Base-by-base conservation (phyloP, 2,329 filamentous ascomycete genomes). In the Paramyrothecium roridum region DNA sequence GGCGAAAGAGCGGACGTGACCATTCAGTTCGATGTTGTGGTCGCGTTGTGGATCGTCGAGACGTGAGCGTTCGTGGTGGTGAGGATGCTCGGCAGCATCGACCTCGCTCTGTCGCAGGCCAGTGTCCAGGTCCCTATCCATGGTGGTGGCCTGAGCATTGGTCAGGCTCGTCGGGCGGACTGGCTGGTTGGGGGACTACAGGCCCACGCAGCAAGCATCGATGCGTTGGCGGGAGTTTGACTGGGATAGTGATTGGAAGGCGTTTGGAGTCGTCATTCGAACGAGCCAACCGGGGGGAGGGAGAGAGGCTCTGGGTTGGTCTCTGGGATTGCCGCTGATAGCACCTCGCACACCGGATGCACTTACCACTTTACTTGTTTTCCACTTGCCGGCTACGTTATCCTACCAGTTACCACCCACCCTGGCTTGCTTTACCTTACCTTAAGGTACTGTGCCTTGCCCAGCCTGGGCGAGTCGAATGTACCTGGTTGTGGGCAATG, bases 191-290 rank as follows among this genome's bases (percentile, higher is more conserved):
- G 69, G 67, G 70, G 66, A 67, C 69, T 68, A 71, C 61, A 72
- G 67, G 72, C 69, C 71, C 73, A 76, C 74, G 74, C 73, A 76
- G 68, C 67, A 67, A 69, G 72, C 74, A 77, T 78, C 70, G 76
- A 77, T 76, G 74, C 72, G 76, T 73, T 77, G 76, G 74, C 73
- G 64, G 62, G 49, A 50, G 52, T 30, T 49, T 54, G 55, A 57
- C 52, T 54, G 48, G 47, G 57, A 51, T 49, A 40, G 52, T 57
- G 57, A 59, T 59, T 59, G 57, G 57, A 57, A 57, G 55, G 40
- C 50, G 50, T 52, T 33, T 37, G 33, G 46, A 43, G 37, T 43
- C 37, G 37, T 43, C 37, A 43, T 43, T 43, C 16, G 37, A 13
- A 17, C 37, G 37, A 43, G n/a, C 37, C 37, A 43, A 43, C 37